Conservation (phyloP, 345 rosid species). For the Brassica nigra region DNA sequence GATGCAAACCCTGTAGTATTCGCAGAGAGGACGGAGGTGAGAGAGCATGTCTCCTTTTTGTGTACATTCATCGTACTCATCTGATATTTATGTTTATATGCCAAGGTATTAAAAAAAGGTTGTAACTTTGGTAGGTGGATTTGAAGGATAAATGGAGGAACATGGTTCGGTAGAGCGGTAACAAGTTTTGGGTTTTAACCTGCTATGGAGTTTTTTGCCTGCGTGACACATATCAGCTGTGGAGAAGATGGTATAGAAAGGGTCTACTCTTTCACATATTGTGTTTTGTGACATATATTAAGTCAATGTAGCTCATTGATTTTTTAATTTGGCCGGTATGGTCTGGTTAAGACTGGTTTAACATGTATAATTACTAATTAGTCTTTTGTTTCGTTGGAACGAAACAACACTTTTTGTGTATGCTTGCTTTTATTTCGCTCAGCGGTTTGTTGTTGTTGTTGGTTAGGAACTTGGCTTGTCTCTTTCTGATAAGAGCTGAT, state of each 20-base stretch:
- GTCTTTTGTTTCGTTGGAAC: neutral
- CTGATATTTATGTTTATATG: neutral
- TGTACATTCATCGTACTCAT: slow-evolving; percentile 1
- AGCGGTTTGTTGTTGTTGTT: neutral
- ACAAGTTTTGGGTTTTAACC: neutral
- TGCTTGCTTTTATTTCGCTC: neutral
- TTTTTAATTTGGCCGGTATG: no score
- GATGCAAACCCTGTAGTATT: slow-evolving; percentile 34
- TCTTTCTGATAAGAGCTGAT: neutral
- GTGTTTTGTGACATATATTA: slow-evolving; percentile 10
- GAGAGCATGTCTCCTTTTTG: neutral
- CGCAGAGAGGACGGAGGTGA: slow-evolving; percentile 35
- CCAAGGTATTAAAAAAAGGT: neutral
- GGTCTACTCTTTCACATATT: neutral
- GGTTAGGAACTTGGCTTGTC: neutral
- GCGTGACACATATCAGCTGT: neutral
- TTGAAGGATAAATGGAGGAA: slow-evolving; percentile 43
- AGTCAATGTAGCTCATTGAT: no score
- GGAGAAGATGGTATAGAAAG: slow-evolving; percentile 19
- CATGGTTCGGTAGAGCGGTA: slow-evolving; percentile 22
- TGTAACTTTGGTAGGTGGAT: slow-evolving; percentile 14
- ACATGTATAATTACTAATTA: neutral
- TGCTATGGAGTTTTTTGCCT: neutral
- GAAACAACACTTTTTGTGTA: no score
- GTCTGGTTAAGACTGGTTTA: neutral